phyloP scores from a whole-genome alignment of 2,329 filamentous ascomycete species.

The Tolypocladium sp. region DNA sequence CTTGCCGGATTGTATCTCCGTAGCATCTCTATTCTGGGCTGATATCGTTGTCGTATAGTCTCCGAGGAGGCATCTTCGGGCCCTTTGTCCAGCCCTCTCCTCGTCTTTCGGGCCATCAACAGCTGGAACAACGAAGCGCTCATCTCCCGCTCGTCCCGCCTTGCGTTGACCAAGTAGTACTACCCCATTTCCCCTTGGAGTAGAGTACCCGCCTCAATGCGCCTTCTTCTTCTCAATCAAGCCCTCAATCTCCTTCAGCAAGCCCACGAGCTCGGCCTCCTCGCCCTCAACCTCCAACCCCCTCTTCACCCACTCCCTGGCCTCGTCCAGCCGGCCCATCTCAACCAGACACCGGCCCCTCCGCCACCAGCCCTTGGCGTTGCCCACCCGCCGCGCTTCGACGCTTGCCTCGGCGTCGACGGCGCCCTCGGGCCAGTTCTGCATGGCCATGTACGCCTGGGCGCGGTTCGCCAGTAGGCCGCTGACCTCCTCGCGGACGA shows the following conservation, averaged over 20 bases:
- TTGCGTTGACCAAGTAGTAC: neutral
- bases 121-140: neutral
- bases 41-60: neutral
- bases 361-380: constrained; percentile 93
- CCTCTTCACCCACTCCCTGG: constrained; percentile 64
- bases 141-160: neutral
- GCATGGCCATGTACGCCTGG: constrained; percentile 78
- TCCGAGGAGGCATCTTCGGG: neutral
- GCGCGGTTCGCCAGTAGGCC: constrained; percentile 78
- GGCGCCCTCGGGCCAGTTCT: constrained; percentile 77
- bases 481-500: constrained; percentile 78
- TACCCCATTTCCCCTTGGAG: neutral
- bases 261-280: constrained; percentile 51
- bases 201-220: neutral
- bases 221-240: constrained; percentile 30
- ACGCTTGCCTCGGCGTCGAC: constrained; percentile 82
- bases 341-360: constrained; percentile 76
- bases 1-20: neutral
- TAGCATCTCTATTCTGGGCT: neutral
- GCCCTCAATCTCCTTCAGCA: constrained; percentile 54
- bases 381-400: constrained; percentile 76
- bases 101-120: neutral
- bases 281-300: constrained; percentile 77
- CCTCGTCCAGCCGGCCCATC: constrained; percentile 84
- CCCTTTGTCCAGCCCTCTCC: too few species aligned